Base-by-base conservation (phyloP, 2,329 filamentous ascomycete species). In the Xylaria sp. region DNA sequence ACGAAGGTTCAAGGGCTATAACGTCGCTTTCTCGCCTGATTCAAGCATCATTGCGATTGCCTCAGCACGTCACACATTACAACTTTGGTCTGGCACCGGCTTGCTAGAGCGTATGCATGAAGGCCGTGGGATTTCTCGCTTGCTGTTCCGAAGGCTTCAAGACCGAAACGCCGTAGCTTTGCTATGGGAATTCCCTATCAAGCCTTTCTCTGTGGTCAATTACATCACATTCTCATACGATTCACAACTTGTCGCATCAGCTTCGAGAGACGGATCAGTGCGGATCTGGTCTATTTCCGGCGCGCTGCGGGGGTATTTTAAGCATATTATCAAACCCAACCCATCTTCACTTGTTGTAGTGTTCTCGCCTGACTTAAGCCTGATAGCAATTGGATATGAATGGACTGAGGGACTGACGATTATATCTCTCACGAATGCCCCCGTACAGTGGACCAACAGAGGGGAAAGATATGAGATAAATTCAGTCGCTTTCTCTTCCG, bases 371-470 rank as follows among this genome's bases (percentile, higher is more conserved):
- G 48, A 52, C 15, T 52, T n/a, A 25, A 39, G n/a, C 10, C 52
- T 55, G 2, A 15, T 55, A 18, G 30, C 13, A 13, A 25, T 39
- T 10, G 18, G 8, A 6, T 12, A 20, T 12, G 3, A 13, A 9
- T 15, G 2, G 2, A 4, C 1, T 9, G 3, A 15, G 9, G 30
- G n/a, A 53, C n/a, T 20, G 4, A 10, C 3, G 25, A 7, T 55
- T 10, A 25, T 55, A 25, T 55, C 32, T 55, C 15, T n/a, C 4
- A 25, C 10, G 4, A 12, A 36, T 7, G 15, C 39, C 30, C 12
- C 0, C 4, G 9, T 3, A 23, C 9, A 39, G 4, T 8, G n/a
- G 10, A n/a, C 39, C 6, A 7, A 7, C 1, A 1, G 0, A 5
- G 3, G 1, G 15, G n/a, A 2, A 18, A 0, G 3, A 34, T 32